Evolutionary conservation across 176 grass and related monocot species (phyloP).

Genomic region (Pontederia crassipes): DNA sequence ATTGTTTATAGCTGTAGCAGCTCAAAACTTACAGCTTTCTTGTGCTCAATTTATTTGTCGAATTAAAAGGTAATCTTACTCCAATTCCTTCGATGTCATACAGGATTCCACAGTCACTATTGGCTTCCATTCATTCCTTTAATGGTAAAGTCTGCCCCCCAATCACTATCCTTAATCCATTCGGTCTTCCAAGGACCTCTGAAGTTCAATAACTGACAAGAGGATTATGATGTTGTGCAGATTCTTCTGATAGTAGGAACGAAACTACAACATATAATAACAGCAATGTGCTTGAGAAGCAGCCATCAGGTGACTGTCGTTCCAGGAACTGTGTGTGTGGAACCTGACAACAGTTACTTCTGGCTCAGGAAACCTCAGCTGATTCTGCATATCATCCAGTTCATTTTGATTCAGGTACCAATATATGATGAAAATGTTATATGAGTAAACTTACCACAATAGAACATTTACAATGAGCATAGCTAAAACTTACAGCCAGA

Average conservation of each 20-base stretch:
- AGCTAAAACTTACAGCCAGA: too few relatives aligned
- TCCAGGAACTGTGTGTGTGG: constrained; percentile 1
- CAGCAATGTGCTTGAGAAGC: constrained; percentile 10
- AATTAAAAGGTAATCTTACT: too few relatives aligned
- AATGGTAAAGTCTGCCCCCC: background rate
- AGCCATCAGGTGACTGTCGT: background rate
- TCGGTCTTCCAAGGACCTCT: too few relatives aligned
- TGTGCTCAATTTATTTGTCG: background rate
- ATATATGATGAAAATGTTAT: background rate
- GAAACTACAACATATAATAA: constrained; percentile 11
- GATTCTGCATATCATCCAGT: constrained; percentile 9
- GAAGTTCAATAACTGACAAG: background rate
- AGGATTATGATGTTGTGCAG: background rate
- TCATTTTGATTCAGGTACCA: constrained; percentile 12
- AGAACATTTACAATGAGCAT: too few relatives aligned
- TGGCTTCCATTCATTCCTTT: constrained; percentile 15
- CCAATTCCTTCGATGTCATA: background rate
- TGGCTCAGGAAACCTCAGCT: constrained; percentile 8
- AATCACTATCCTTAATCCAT: background rate
- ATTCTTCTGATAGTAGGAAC: constrained; percentile 13
- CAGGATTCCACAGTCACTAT: constrained; percentile 10
- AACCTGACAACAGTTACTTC: constrained; percentile 5
- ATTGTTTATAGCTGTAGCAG: too few relatives aligned
- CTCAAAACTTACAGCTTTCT: background rate
- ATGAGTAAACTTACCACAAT: too few relatives aligned